Evolutionary conservation across 169 alveolate species (phyloP).

Genomic region (Eimeria necatrix): DNA sequence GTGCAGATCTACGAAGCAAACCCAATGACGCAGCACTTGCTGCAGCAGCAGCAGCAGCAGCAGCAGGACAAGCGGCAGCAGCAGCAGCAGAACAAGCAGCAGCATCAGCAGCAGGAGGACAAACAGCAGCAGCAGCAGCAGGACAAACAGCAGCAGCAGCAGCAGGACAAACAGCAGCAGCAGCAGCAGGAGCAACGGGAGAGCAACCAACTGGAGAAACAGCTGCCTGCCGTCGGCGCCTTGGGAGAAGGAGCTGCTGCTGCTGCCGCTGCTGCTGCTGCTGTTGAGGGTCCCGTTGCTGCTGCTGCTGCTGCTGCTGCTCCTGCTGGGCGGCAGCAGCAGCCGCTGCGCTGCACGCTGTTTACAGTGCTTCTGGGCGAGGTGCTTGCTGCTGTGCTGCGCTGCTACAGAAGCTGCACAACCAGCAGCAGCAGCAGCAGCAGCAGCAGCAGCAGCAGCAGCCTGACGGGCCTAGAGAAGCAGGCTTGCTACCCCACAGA

Average conservation of each 20-base stretch:
- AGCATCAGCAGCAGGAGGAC: neutral
- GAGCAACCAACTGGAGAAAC: no score
- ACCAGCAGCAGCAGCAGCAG: slow-evolving; percentile 39
- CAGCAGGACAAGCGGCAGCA: slow-evolving; percentile 26
- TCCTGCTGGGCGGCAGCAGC: neutral
- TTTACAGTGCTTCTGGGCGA: slow-evolving; percentile 37
- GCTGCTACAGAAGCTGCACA: slow-evolving; percentile 26
- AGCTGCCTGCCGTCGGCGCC: no score
- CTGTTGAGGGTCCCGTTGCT: neutral
- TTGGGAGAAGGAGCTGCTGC: no score
- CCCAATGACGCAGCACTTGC: neutral
- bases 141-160: neutral
- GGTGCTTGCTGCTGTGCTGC: slow-evolving; percentile 35
- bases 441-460: neutral
- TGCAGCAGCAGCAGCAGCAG: slow-evolving; percentile 48
- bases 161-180: no score
- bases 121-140: slow-evolving; percentile 4
- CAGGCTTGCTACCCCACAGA: neutral
- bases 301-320: neutral
- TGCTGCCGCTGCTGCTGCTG: neutral
- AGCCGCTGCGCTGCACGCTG: slow-evolving; percentile 6
- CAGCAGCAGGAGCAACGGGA: no score
- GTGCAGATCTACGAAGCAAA: slow-evolving; percentile 3
- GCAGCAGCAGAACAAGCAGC: neutral
- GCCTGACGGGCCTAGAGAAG: neutral